Percentiles rank a stretch among this genome's conserved stretches.
These are phyloP conservation scores for Myrica gale DNA, from an alignment of 306 rosid species.

Conservation along the genomic window DNA sequence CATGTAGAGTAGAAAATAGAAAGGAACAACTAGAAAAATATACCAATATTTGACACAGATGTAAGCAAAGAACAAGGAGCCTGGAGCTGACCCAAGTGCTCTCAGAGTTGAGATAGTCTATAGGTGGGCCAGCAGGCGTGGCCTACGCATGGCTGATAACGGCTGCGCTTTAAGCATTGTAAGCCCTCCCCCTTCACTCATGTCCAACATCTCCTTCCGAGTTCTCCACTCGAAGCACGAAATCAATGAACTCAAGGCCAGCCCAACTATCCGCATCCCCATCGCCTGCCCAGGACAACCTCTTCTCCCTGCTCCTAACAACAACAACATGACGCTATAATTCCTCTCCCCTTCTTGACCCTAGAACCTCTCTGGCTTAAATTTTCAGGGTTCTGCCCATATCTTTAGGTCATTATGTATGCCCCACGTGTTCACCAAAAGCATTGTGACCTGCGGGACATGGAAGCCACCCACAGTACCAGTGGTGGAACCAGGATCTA, in stretches of 20 bases:
- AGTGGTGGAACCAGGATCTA: no score
- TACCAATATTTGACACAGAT: no score
- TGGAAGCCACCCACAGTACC: constrained; percentile 42
- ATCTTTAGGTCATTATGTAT: constrained; percentile 34
- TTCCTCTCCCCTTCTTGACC: not conserved
- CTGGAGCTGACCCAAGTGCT: not conserved
- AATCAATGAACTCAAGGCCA: constrained; percentile 29
- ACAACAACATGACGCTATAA: constrained; percentile 18
- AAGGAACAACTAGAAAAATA: no score
- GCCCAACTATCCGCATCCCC: constrained; percentile 10
- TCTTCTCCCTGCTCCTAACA: constrained; percentile 28
- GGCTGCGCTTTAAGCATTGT: constrained; percentile 29
- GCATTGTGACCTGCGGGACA: constrained; percentile 42
- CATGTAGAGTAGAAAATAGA: no score
- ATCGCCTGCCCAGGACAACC: constrained; percentile 24
- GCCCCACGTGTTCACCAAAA: constrained; percentile 45
- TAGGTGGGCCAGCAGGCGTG: no score
- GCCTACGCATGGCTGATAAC: constrained; percentile 29
- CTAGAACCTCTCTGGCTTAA: constrained; percentile 47
- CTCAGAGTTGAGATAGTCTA: no score
- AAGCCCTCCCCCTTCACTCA: constrained; percentile 30
- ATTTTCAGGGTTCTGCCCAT: constrained; percentile 34
- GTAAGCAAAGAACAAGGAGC: no score
- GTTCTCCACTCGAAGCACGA: constrained; percentile 38
- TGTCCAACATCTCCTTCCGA: constrained; percentile 24